Evolutionary conservation across 2,329 filamentous ascomycete species (phyloP).

Genomic region (Penicillium digitatum): DNA sequence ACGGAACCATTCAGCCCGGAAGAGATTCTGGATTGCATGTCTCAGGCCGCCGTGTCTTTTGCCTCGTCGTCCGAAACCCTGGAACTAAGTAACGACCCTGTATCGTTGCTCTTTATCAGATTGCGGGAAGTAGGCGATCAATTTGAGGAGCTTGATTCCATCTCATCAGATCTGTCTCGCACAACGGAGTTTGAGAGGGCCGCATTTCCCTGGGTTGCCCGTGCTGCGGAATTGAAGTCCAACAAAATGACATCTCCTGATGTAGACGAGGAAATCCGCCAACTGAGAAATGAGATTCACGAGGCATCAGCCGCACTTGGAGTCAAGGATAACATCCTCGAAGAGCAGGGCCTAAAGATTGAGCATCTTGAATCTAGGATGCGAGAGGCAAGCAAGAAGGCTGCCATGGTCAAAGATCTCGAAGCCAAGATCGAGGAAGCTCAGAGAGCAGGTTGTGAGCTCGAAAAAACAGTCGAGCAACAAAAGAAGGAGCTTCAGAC

Average conservation of each 20-base stretch:
- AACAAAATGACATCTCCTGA: constrained; percentile 77
- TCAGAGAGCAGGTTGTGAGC: constrained; percentile 33
- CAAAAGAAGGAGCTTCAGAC: constrained; percentile 38
- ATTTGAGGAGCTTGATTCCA: constrained; percentile 65
- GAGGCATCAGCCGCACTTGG: constrained; percentile 70
- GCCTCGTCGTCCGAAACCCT: constrained; percentile 24
- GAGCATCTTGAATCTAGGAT: constrained; percentile 86
- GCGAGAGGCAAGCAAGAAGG: constrained; percentile 76
- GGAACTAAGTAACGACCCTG: constrained; percentile 52
- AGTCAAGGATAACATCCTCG: constrained; percentile 73
- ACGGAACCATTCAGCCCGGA: constrained; percentile 62
- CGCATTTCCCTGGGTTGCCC: constrained; percentile 75
- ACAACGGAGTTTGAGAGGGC: constrained; percentile 75
- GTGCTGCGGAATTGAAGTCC: constrained; percentile 75
- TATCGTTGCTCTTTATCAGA: constrained; percentile 64
- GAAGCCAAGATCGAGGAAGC: constrained; percentile 42
- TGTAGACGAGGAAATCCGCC: constrained; percentile 76
- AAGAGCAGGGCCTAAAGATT: constrained; percentile 84
- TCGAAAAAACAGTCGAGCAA: constrained; percentile 31
- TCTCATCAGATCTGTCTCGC: constrained; percentile 67
- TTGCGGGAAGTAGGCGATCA: constrained; percentile 62
- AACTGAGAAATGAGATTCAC: constrained; percentile 73
- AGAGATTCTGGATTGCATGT: constrained; percentile 63
- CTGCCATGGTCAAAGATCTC: constrained; percentile 49
- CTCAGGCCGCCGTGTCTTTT: constrained; percentile 28